Evolutionary conservation across 75 land plant species (phyloP).

Genomic region (Adiantum capillusveneris): DNA sequence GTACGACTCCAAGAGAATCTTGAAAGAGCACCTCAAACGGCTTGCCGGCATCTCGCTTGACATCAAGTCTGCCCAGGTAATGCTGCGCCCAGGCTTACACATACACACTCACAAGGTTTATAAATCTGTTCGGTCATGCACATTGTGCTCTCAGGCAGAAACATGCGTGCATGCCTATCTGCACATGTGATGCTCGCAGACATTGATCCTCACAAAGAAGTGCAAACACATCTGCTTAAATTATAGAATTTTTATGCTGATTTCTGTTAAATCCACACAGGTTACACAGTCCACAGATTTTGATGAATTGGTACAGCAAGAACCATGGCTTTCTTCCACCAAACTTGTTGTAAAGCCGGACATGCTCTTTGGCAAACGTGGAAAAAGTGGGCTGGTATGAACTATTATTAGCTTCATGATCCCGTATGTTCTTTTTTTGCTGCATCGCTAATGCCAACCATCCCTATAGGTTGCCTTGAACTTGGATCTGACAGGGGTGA

Average conservation of each 20-base stretch:
- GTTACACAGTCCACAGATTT: slow-evolving; percentile 44
- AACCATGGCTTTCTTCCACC: slow-evolving; percentile 41
- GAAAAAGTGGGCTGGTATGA: slow-evolving; percentile 48
- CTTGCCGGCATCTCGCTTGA: slow-evolving; percentile 25
- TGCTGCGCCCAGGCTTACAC: too few relatives aligned
- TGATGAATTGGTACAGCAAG: slow-evolving; percentile 32
- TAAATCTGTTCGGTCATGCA: too few relatives aligned
- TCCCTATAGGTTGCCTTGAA: slow-evolving; percentile 48
- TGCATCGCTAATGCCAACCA: not conserved
- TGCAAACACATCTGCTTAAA: too few relatives aligned
- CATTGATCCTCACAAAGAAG: too few relatives aligned
- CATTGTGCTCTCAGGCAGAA: too few relatives aligned
- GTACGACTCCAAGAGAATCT: slow-evolving; percentile 37
- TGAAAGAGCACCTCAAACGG: slow-evolving; percentile 35
- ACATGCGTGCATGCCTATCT: too few relatives aligned
- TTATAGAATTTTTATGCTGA: too few relatives aligned
- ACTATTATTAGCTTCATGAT: not conserved
- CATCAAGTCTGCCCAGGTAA: slow-evolving; percentile 44
- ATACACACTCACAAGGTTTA: too few relatives aligned
- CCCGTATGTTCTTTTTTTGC: not conserved
- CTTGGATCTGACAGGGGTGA: slow-evolving; percentile 64
- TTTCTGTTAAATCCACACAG: too few relatives aligned
- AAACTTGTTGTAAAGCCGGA: slow-evolving; percentile 51
- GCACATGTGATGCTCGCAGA: too few relatives aligned
- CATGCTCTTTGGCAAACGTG: slow-evolving; percentile 50